Percentiles rank a stretch among this genome's conserved stretches.
Conservation (phyloP, 2,329 filamentous ascomycete species). For the Biscogniauxia sp. region DNA sequence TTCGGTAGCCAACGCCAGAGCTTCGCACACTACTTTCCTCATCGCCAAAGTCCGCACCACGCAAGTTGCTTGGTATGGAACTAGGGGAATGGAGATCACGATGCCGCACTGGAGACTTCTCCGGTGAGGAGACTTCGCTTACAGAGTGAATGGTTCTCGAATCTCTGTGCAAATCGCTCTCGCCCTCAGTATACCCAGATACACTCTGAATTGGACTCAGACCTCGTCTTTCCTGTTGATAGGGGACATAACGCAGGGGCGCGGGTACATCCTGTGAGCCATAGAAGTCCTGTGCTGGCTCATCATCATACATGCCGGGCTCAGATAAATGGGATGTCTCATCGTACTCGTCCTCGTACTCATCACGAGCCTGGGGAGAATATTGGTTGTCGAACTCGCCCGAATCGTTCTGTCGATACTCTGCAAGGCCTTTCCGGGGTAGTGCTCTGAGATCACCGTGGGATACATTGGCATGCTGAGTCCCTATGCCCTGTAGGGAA, state of each 20-base stretch:
- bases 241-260: conserved; percentile 64
- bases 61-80: conserved; percentile 54
- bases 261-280: conserved; percentile 62
- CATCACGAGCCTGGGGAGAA: conserved; percentile 32
- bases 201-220: conserved; percentile 91
- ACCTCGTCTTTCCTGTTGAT: conserved; percentile 66
- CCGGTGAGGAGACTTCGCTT: conserved; percentile 59
- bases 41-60: conserved; percentile 53
- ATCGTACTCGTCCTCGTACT: conserved; percentile 43
- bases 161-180: conserved; percentile 58
- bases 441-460: conserved; percentile 57
- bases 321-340: conserved; percentile 38
- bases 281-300: conserved; percentile 48
- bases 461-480: conserved; percentile 64
- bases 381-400: conserved; percentile 45
- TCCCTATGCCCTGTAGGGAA: conserved; percentile 60
- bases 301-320: conserved; percentile 39
- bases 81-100: conserved; percentile 44
- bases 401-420: conserved; percentile 47
- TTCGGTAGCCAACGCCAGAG: conserved; percentile 55
- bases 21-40: conserved; percentile 56
- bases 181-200: conserved; percentile 76
- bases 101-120: conserved; percentile 52
- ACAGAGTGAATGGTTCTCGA: conserved; percentile 50
- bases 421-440: conserved; percentile 44